Evolutionary conservation across 768 basidiomycete species (phyloP), one percentile per base, ranked within the genome.

Genomic region (Pulveroboletus sp.): DNA sequence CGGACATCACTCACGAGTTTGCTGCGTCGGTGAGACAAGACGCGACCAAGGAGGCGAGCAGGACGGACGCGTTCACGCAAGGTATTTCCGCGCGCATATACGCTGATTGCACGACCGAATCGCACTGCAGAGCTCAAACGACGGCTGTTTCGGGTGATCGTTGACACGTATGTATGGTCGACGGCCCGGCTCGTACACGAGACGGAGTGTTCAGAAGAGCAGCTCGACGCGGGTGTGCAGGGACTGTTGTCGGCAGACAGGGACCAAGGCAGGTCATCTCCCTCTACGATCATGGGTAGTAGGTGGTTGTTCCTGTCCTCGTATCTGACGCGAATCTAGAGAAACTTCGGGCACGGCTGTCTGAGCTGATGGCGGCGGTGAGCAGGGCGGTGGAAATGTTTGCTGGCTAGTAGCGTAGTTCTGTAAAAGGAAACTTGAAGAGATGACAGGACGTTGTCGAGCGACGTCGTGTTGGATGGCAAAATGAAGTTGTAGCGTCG

Each of bases 231-330:
- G 11, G 61, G 41, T 0, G 48, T 67, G 36, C 48, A 59, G n/a
- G 55, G 2, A 0, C 12, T 70, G 45, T 14, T 64, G 27, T 29
- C 44, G 32, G 52, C 50, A 4, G 57, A 59, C 34, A 49, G 50
- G 43, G 67, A 68, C 40, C 65, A 69, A 68, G 67, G 67, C 69
- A 70, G 57, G 69, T 68, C 51, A 34, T 66, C 67, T 59, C 52
- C 31, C 32, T 44, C 45, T 31, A 53, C 56, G 25, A 31, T 57
- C 17, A 31, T 59, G 21, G 67, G 64, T 69, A 27, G 25, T 5
- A 5, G 9, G 25, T 5, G 5, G 25, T 27, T 9, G 25, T 27
- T 27, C n/a, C 25, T 27, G 25, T 29, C 27, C 9, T 9, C 12
- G 8, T 29, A 11, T 29, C 66, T 69, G 43, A 67, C 55, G 2